Base-by-base conservation (phyloP, 345 rosid genomes). In the Rhizophora mangle region DNA sequence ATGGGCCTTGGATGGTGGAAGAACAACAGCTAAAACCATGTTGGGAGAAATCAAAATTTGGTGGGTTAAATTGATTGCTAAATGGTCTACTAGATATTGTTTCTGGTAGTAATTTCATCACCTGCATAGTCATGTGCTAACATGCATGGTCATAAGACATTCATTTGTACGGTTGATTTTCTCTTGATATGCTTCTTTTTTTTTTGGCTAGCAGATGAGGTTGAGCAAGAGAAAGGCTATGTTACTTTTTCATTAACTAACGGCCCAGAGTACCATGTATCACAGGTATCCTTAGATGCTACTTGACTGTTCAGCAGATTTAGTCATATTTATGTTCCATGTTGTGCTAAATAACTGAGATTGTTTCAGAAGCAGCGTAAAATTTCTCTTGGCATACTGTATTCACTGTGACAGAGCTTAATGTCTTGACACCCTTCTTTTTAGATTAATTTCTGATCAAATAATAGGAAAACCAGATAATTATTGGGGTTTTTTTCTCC, bases 191-290 rank as follows among this genome's bases (percentile, higher is more conserved):
- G 37, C 55, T 27, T 59, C 49, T 67, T 51, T 68, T 37, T 39
- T 53, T 57, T 68, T 66, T 24, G 24, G 71, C 24, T 78, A 47
- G 43, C 85, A 92, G 99, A 88, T 79, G 83, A 75, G 57, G 70
- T 81, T 3, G 88, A 75, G 37, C 80, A 80, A 11, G 76, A 89
- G 0, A 87, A 80, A 80, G 99, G 99, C 43, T 90, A 76, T 60
- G 81, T 90, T 73, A 92, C 97, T 67, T 90, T 96, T 82, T 96
- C 98, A 1, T 80, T 96, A 73, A 88, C 94, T 31, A 96, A 89
- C 78, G 99, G 99, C 64, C 98, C 98, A 19, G 98, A 90, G 73
- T 96, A 92, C 78, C 99, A 96, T 75, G 85, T 96, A 68, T 96
- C 99, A 16, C 98, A 96, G 98, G 99, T 92, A 83, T 57, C 8